Conservation (phyloP, 768 basidiomycete species). For the Mycena olivaceomarginata region DNA sequence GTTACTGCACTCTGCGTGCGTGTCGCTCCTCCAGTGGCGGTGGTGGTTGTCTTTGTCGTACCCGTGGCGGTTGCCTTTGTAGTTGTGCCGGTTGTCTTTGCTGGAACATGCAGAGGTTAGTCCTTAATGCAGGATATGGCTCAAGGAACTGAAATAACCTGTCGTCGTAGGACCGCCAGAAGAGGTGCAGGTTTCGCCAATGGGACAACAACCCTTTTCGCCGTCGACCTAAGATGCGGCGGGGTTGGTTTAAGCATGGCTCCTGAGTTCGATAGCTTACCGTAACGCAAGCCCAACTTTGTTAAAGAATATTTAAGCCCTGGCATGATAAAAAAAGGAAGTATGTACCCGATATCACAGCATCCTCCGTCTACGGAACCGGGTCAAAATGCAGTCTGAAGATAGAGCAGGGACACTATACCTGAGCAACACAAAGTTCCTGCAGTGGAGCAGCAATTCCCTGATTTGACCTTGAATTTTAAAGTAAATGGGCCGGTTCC, state of each 20-base stretch:
- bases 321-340: not conserved
- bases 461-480: not conserved
- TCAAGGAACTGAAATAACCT: not conserved
- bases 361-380: slow-evolving; percentile 4
- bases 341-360: not conserved
- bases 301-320: not conserved
- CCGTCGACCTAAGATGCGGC: slow-evolving; percentile 7
- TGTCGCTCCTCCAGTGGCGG: not conserved
- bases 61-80: no score
- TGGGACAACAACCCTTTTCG: slow-evolving; percentile 34
- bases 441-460: not conserved
- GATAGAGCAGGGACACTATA: not conserved
- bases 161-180: not conserved
- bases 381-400: not conserved
- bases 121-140: not conserved
- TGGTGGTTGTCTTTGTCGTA: not conserved
- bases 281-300: not conserved
- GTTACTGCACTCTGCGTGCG: slow-evolving; percentile 6
- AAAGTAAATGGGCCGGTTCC: not conserved
- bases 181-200: slow-evolving; percentile 18
- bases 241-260: not conserved
- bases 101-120: not conserved
- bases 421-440: not conserved
- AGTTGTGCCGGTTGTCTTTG: no score
- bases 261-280: not conserved